Base-by-base conservation (phyloP, 495 filamentous ascomycete species). In the Margaritispora aquatica region DNA sequence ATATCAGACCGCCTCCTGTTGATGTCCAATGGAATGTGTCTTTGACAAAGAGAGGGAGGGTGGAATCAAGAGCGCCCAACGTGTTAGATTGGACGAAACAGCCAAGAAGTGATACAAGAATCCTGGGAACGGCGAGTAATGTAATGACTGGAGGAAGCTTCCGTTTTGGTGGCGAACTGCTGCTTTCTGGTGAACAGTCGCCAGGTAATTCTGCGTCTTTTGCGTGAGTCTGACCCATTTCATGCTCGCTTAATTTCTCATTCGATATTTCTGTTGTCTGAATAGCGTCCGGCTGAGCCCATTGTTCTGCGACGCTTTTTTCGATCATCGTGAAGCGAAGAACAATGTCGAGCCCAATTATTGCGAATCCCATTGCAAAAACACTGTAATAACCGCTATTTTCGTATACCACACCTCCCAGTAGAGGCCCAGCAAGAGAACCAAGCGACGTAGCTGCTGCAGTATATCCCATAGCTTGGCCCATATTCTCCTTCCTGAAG, bases 371-470 rank as follows among this genome's bases (percentile, higher is more conserved):
- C 72, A 92, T 80, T 15, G 76, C 84, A 64, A 86, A 93, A 1
- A 92, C 88, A 10, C 84, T 77, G 66, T 88, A 86, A 64, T 92
- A 92, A 3, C 89, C 89, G 2, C 75, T 84, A 22, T 73, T 69
- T 19, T 78, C 81, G 63, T 93, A 96, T 1, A 95, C 80, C 0
- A 90, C 77, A 19, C 91, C 91, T 2, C 90, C 91, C 2, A 96
- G 75, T 19, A 92, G 70, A 0, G 91, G 91, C 0, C 85, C 88
- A 1, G 86, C 70, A 49, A 96, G 75, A 24, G 87, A 77, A 0
- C 82, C 89, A 8, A 90, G 51, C 41, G 80, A 87, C 73, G 90
- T 85, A 7, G 82, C 81, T 68, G 88, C 75, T 57, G 77, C 81
- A 1, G 90, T 78, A 68, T 85, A 92, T 0, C 91, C 91, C 79